A percentile compares a stretch with the other conserved stretches of the same genome.
Conservation (phyloP, 257 asterid species). For the Ilex aquifolium region DNA sequence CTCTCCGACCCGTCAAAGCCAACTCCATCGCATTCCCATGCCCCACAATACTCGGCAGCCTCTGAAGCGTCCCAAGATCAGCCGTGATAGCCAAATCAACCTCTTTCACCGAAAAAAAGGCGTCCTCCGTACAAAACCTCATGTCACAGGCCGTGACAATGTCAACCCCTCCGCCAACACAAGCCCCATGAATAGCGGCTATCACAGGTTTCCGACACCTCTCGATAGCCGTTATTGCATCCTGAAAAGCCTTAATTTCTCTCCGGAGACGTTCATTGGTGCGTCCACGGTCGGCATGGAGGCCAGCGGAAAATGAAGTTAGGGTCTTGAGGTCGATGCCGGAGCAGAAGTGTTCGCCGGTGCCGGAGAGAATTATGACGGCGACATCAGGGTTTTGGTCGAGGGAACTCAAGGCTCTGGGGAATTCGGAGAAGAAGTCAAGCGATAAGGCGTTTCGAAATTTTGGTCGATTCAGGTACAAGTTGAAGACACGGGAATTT, state of each 20-base stretch:
- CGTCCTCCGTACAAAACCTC: constrained; percentile 51
- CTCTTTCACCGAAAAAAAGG: constrained; percentile 70
- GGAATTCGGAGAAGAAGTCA: constrained; percentile 78
- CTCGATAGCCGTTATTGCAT: constrained; percentile 65
- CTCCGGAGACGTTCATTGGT: constrained; percentile 55
- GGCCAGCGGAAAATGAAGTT: neutral
- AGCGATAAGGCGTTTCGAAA: constrained; percentile 62
- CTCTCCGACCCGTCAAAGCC: neutral
- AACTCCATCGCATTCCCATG: constrained; percentile 32
- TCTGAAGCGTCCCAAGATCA: constrained; percentile 71
- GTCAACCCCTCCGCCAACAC: constrained; percentile 80
- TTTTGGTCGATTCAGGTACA: constrained; percentile 33
- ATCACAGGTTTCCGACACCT: constrained; percentile 87
- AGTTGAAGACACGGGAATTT: constrained; percentile 40
- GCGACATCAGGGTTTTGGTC: constrained; percentile 24
- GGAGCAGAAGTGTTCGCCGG: constrained; percentile 1
- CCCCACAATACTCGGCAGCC: constrained; percentile 83
- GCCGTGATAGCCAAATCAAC: constrained; percentile 36
- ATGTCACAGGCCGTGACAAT: constrained; percentile 68
- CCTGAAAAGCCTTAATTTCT: constrained; percentile 25
- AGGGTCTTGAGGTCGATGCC: neutral
- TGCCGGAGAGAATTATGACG: neutral
- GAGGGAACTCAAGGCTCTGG: constrained; percentile 57
- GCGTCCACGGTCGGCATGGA: constrained; percentile 42
- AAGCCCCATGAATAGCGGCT: constrained; percentile 73